Percentiles rank a stretch among this genome's conserved stretches.
phyloP scores from a whole-genome alignment of 2,329 filamentous ascomycete species.

The Hypomyces rosellus region DNA sequence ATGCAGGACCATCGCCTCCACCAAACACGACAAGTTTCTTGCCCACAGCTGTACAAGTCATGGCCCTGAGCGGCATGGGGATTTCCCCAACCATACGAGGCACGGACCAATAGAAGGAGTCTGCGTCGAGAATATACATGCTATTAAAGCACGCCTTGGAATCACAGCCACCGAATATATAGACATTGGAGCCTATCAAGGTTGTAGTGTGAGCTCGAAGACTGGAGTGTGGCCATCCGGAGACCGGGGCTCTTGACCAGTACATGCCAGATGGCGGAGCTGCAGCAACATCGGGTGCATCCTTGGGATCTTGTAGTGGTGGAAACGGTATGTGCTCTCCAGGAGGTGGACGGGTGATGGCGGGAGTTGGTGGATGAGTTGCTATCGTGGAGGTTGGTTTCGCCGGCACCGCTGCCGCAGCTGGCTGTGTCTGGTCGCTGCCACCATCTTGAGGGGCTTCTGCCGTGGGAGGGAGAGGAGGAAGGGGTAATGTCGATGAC shows the following conservation, averaged over 20 bases:
- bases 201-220: conserved; percentile 63
- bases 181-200: conserved; percentile 59
- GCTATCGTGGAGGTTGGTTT: conserved; percentile 19
- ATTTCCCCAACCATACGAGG: conserved; percentile 60
- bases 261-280: conserved; percentile 67
- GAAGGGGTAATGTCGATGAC: conserved; percentile 31
- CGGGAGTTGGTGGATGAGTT: conserved; percentile 10
- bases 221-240: conserved; percentile 53
- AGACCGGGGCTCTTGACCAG: conserved; percentile 61
- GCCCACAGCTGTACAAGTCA: conserved; percentile 66
- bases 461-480: conserved; percentile 28
- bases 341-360: conserved; percentile 23
- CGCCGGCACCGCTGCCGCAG: conserved; percentile 15
- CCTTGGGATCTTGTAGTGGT: conserved; percentile 48
- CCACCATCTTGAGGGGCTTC: conserved; percentile 46
- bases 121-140: conserved; percentile 62
- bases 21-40: conserved; percentile 66
- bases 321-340: conserved; percentile 47
- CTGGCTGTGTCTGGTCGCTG: conserved; percentile 17
- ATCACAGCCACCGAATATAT: conserved; percentile 64
- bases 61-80: conserved; percentile 59
- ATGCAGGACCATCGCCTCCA: conserved; percentile 62
- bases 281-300: conserved; percentile 52
- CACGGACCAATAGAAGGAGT: conserved; percentile 62
- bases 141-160: conserved; percentile 62